Conservation (phyloP, 1,284 basidiomycete species). For the Neolentinus lepideus region DNA sequence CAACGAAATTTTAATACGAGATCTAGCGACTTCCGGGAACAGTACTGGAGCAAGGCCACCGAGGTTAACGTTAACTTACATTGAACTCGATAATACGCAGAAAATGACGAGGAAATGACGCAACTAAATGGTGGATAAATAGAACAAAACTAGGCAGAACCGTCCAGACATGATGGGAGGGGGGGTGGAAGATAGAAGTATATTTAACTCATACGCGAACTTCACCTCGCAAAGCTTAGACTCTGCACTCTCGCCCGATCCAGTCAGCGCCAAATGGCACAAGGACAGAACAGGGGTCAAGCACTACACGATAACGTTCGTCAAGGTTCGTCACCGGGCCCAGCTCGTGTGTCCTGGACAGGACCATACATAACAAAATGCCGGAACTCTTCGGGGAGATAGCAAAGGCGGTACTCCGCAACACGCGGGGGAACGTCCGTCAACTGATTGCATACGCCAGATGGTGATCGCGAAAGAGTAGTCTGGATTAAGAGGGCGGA, state of each 20-base stretch:
- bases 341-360: constrained; percentile 2
- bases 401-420: neutral
- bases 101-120: neutral
- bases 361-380: neutral
- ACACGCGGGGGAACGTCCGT: neutral
- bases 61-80: neutral
- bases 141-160: neutral
- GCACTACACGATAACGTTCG: neutral
- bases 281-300: neutral
- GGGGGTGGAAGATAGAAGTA: neutral
- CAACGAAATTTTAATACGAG: neutral
- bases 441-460: neutral
- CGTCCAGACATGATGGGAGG: neutral
- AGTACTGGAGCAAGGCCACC: neutral
- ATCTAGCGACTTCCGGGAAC: neutral
- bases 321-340: constrained; percentile 1
- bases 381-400: neutral
- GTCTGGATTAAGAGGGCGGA: neutral
- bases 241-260: neutral
- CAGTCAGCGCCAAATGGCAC: neutral
- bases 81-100: neutral
- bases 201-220: neutral
- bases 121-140: neutral
- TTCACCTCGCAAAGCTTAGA: neutral
- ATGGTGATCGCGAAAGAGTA: neutral